Conservation (phyloP, 2,329 filamentous ascomycete species). For the Drechslerella coelobrocha region DNA sequence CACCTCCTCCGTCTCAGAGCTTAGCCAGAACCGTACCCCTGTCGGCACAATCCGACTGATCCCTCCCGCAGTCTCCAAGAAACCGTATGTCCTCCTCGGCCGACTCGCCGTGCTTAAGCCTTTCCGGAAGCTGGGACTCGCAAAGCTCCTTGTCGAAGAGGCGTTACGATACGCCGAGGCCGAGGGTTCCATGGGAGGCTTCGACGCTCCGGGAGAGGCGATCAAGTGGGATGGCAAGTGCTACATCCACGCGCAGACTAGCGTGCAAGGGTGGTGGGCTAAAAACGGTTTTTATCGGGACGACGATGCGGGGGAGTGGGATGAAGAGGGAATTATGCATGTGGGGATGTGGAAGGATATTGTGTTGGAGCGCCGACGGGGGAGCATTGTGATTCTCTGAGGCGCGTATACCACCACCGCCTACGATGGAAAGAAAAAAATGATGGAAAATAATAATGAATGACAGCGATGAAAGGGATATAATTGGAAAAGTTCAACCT, state of each 20-base stretch:
- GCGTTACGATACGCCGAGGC: conserved; percentile 74
- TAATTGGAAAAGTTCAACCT: background rate
- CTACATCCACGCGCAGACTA: conserved; percentile 75
- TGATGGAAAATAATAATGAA: conserved; percentile 7
- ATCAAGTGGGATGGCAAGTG: conserved; percentile 56
- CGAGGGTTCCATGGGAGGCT: conserved; percentile 62
- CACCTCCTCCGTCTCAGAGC: conserved; percentile 56
- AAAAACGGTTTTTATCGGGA: conserved; percentile 77
- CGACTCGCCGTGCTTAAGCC: conserved; percentile 73
- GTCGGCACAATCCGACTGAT: conserved; percentile 81
- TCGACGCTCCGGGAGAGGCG: conserved; percentile 58
- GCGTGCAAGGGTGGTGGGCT: conserved; percentile 70
- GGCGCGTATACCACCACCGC: conserved; percentile 1
- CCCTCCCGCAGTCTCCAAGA: conserved; percentile 64
- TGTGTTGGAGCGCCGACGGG: conserved; percentile 33
- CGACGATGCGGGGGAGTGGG: conserved; percentile 75
- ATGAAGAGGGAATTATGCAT: conserved; percentile 83
- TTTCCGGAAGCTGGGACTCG: conserved; percentile 72
- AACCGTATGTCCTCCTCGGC: conserved; percentile 81
- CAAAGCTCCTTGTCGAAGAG: conserved; percentile 70
- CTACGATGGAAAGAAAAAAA: background rate
- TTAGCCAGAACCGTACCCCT: conserved; percentile 60
- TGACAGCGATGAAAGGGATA: background rate
- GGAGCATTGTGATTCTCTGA: conserved; percentile 40
- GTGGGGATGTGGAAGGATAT: conserved; percentile 75